Base-by-base conservation (phyloP, 2,329 filamentous ascomycete genomes). In the Scedosporium minutisporum region DNA sequence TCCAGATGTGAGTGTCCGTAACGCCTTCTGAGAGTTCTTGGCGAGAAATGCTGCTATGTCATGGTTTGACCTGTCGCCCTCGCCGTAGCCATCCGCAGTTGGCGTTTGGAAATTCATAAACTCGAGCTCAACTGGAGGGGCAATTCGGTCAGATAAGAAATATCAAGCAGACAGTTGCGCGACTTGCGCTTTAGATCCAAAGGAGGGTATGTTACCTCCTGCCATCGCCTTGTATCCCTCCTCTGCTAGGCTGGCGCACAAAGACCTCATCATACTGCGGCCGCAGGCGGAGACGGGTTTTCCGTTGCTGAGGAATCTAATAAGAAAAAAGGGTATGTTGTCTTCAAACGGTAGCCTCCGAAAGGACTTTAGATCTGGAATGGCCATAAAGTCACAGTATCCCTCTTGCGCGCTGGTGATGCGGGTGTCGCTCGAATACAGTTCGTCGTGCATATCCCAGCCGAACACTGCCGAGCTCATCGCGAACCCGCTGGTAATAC, bases 361-460 rank as follows among this genome's bases (percentile, higher is more conserved):
- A 74, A 89, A 96, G 65, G 82, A 90, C 64, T 76, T 78, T 44
- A 96, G 77, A 71, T 97, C 92, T 0, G 92, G 87, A 44, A 93
- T 79, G 14, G 93, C 92, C 60, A 96, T 82, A 55, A 96, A 77
- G 73, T 96, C 93, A 66, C 88, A 84, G 75, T 96, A 96, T 53
- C 92, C 92, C 72, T 96, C 96, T 70, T 91, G 87, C 68, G 90
- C 89, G 77, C 96, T 96, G 76, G 90, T 95, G 73, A 96, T 88
- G 70, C 84, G 84, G 66, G 96, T 83, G 76, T 96, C 92, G 68
- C 83, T 86, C 73, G 90, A 87, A 74, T 96, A 97, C 10, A 91
- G 96, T 78, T 86, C 82, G 71, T 97, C 93, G 75, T 97, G 92
- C 91, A 96, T 96, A 75, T 97, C 92, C 93, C 93, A 96, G 72